Evolutionary conservation across 345 rosid species (phyloP).

Genomic region (Murraya paniculata): DNA sequence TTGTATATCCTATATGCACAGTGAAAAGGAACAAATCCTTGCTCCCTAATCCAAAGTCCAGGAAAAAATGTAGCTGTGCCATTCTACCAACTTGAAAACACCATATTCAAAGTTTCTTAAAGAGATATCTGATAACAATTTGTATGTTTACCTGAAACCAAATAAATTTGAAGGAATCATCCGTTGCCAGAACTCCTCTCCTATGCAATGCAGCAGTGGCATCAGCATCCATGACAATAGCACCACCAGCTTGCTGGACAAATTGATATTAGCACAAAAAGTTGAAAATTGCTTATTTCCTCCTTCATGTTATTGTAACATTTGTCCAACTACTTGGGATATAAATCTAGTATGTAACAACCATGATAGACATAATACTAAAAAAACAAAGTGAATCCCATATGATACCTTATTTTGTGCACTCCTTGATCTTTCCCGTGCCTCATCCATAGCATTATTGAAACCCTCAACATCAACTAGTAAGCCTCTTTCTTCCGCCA

Average conservation of each 20-base stretch:
- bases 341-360: neutral
- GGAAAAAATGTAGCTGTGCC: neutral
- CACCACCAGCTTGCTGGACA: slow-evolving; percentile 84
- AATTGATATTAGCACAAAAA: slow-evolving; percentile 12
- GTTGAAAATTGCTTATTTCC: neutral
- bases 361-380: neutral
- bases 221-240: slow-evolving; percentile 89
- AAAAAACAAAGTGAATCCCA: neutral
- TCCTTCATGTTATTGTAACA: neutral
- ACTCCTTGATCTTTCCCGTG: slow-evolving; percentile 88
- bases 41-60: neutral
- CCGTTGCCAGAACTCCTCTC: slow-evolving; percentile 63
- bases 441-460: slow-evolving; percentile 82
- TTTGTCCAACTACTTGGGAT: neutral
- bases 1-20: neutral
- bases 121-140: neutral
- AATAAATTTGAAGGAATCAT: slow-evolving; percentile 73
- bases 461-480: slow-evolving; percentile 81
- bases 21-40: neutral
- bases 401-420: slow-evolving; percentile 74
- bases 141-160: slow-evolving; percentile 61
- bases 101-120: neutral
- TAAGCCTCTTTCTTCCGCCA: slow-evolving; percentile 94
- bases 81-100: neutral
- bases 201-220: slow-evolving; percentile 79